phyloP scores from a whole-genome alignment of 2,329 filamentous ascomycete genomes.

The Arthrocladium fulminans region DNA sequence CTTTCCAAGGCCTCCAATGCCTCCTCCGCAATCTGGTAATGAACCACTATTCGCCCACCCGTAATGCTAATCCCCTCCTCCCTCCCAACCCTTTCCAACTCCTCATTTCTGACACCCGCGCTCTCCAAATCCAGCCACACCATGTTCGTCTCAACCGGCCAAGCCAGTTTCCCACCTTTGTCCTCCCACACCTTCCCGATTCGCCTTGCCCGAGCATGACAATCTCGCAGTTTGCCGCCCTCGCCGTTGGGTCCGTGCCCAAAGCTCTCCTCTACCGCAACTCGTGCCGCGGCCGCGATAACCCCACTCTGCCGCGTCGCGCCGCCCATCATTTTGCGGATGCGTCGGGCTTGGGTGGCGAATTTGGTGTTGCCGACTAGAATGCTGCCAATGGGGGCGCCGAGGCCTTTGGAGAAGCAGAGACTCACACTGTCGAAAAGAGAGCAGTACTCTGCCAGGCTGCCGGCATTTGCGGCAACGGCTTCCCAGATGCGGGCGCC shows the following conservation, averaged over 20 bases:
- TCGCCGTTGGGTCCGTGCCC: constrained; percentile 48
- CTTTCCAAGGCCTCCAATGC: constrained; percentile 24
- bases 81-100: constrained; percentile 47
- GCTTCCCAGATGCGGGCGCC: constrained; percentile 78
- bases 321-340: constrained; percentile 72
- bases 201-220: constrained; percentile 54
- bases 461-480: constrained; percentile 60
- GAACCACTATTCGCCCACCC: constrained; percentile 55
- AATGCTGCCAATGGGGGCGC: constrained; percentile 70
- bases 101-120: constrained; percentile 44
- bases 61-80: constrained; percentile 50
- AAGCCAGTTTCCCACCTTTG: constrained; percentile 58
- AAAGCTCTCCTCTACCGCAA: constrained; percentile 74
- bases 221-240: constrained; percentile 52
- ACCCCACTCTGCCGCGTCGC: constrained; percentile 69
- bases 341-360: constrained; percentile 62
- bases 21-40: constrained; percentile 51
- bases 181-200: constrained; percentile 59
- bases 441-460: constrained; percentile 57
- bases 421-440: constrained; percentile 67
- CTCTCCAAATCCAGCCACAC: constrained; percentile 69
- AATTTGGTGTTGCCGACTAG: constrained; percentile 53
- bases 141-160: constrained; percentile 84
- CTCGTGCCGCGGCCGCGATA: constrained; percentile 63
- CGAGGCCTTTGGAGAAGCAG: constrained; percentile 75